Percentiles rank a stretch among this genome's conserved stretches.
phyloP scores from a whole-genome alignment of 805 yeast species.

The Wickerhamomyces queroliae region DNA sequence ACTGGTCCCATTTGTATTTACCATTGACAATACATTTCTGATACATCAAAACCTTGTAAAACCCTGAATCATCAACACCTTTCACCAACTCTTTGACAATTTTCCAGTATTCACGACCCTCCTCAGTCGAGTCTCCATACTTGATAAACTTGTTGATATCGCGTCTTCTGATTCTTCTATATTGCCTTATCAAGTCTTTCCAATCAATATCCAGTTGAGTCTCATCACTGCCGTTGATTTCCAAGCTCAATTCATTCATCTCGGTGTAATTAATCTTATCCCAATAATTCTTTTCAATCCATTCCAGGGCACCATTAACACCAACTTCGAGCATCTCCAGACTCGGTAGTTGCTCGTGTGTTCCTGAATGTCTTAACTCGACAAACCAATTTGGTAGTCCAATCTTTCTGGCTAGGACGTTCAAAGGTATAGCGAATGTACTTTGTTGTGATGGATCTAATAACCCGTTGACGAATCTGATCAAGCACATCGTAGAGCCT shows the following conservation, averaged over 20 bases:
- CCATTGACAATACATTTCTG: constrained; percentile 28
- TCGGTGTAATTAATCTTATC: constrained; percentile 16
- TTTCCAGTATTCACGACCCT: constrained; percentile 38
- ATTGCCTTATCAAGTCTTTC: constrained; percentile 36
- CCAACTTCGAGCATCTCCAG: constrained; percentile 61
- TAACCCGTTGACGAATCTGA: constrained; percentile 86
- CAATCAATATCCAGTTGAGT: constrained; percentile 13
- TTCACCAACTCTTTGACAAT: constrained; percentile 24
- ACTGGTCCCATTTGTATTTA: constrained; percentile 20
- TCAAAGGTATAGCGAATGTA: constrained; percentile 71
- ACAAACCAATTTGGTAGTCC: constrained; percentile 79
- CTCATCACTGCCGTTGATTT: too few relatives aligned
- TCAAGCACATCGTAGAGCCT: constrained; percentile 51
- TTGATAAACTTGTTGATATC: constrained; percentile 34
- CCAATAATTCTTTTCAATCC: constrained; percentile 83
- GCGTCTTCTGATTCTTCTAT: constrained; percentile 44
- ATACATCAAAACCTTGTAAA: constrained; percentile 23
- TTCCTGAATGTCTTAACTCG: constrained; percentile 83
- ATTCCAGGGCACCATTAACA: constrained; percentile 54
- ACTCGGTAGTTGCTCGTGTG: constrained; percentile 82
- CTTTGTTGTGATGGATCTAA: constrained; percentile 84
- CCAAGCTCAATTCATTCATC: constrained; percentile 5
- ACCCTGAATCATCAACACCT: constrained; percentile 11
- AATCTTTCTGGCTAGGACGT: constrained; percentile 61
- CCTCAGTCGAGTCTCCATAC: constrained; percentile 36